phyloP scores from a whole-genome alignment of 371 early-diverging fungal species.

The Parasitella parasitica region DNA sequence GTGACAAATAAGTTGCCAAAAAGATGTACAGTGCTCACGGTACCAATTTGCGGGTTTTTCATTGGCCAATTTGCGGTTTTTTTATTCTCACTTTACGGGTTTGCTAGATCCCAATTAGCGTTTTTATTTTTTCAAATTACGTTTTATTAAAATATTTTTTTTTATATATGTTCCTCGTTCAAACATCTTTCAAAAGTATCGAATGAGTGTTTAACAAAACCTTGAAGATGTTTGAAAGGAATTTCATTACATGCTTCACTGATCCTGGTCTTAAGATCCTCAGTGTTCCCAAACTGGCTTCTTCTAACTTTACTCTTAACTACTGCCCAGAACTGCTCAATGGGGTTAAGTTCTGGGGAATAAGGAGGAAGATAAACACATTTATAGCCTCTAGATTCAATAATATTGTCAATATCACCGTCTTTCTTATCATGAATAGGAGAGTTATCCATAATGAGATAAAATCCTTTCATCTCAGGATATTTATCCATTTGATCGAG shows the following conservation, averaged over 20 bases:
- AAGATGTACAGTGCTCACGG: too few relatives aligned
- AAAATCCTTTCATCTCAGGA: conserved; percentile 15
- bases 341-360: neutral
- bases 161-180: too few relatives aligned
- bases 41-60: too few relatives aligned
- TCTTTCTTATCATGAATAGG: neutral
- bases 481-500: conserved; percentile 16
- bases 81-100: too few relatives aligned
- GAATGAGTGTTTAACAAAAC: conserved; percentile 2
- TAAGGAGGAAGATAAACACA: conserved; percentile 4
- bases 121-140: too few relatives aligned
- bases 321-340: conserved; percentile 7
- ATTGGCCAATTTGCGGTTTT: too few relatives aligned
- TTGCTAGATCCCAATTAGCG: too few relatives aligned
- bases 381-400: conserved; percentile 1
- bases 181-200: conserved; percentile 3
- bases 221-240: neutral
- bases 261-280: neutral
- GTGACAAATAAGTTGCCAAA: too few relatives aligned
- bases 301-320: conserved; percentile 9
- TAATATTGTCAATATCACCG: neutral
- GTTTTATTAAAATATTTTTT: too few relatives aligned
- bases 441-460: conserved; percentile 19
- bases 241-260: conserved; percentile 3
- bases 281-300: neutral